Evolutionary conservation across 2,329 filamentous ascomycete species (phyloP).

Genomic region (Apiospora arundinis): DNA sequence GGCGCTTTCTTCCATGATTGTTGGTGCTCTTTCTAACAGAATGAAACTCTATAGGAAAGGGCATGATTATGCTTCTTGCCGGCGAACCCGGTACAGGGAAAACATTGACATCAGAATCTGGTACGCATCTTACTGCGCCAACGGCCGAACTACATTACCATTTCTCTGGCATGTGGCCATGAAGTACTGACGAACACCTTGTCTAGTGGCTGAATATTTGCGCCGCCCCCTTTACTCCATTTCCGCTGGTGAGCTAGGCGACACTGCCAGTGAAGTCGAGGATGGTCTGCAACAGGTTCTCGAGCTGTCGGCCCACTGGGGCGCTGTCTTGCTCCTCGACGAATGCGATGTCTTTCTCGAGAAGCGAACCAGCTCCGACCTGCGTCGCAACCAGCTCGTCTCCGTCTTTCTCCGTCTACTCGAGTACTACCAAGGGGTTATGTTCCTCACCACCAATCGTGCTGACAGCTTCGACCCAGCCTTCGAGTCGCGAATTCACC

Average conservation of each 20-base stretch:
- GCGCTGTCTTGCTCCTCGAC: constrained; percentile 41
- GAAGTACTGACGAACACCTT: constrained; percentile 37
- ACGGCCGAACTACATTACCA: too few species aligned
- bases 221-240: constrained; percentile 42
- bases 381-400: not conserved
- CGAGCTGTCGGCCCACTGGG: constrained; percentile 49
- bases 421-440: too few species aligned
- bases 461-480: too few species aligned
- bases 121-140: too few species aligned
- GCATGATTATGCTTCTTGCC: constrained; percentile 44
- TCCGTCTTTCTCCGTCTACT: constrained; percentile 27
- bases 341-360: constrained; percentile 43
- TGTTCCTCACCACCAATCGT: too few species aligned
- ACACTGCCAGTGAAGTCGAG: constrained; percentile 34
- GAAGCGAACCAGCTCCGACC: constrained; percentile 32
- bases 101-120: constrained; percentile 43
- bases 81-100: constrained; percentile 53
- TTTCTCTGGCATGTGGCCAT: too few species aligned
- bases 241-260: constrained; percentile 39
- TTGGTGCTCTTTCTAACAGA: too few species aligned
- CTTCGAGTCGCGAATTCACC: too few species aligned
- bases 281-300: constrained; percentile 35
- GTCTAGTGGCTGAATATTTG: not conserved
- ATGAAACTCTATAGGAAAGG: too few species aligned
- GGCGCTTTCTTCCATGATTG: too few species aligned